Evolutionary conservation across 73 alveolate species (phyloP).

Genomic region (Paramecium octaurelia): DNA sequence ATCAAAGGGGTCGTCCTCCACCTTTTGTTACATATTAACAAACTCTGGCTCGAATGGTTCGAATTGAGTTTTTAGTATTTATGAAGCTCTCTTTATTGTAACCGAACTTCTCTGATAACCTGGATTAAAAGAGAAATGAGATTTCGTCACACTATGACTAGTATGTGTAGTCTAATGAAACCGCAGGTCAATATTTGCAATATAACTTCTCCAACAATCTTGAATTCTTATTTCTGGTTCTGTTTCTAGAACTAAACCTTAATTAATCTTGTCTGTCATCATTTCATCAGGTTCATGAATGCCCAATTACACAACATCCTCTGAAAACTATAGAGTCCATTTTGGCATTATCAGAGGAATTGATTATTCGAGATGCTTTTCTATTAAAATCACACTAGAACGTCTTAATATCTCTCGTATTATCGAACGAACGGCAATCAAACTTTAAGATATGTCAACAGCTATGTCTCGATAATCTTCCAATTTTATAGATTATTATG

Average conservation of each 20-base stretch:
- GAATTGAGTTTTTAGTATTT: neutral
- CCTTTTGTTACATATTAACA: neutral
- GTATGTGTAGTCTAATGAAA: neutral
- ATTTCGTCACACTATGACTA: neutral
- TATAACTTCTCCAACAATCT: conserved; percentile 48
- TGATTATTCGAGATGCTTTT: neutral
- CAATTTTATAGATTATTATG: neutral
- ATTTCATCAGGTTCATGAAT: conserved; percentile 31
- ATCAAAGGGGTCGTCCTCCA: conserved; percentile 30
- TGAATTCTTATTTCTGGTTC: neutral
- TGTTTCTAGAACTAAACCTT: neutral
- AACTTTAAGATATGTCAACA: neutral
- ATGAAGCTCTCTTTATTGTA: neutral
- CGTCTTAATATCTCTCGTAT: neutral
- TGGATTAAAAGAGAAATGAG: neutral
- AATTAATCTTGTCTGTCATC: neutral
- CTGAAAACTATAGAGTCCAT: neutral
- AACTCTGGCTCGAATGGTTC: conserved; percentile 11
- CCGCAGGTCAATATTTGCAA: conserved; percentile 12
- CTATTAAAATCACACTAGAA: neutral
- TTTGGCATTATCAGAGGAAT: neutral
- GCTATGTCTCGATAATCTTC: neutral
- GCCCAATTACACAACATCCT: neutral
- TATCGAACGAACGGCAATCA: neutral
- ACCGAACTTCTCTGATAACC: neutral